phyloP scores from a whole-genome alignment of 176 grass and related monocot species.

The Rhynchospora pubera region DNA sequence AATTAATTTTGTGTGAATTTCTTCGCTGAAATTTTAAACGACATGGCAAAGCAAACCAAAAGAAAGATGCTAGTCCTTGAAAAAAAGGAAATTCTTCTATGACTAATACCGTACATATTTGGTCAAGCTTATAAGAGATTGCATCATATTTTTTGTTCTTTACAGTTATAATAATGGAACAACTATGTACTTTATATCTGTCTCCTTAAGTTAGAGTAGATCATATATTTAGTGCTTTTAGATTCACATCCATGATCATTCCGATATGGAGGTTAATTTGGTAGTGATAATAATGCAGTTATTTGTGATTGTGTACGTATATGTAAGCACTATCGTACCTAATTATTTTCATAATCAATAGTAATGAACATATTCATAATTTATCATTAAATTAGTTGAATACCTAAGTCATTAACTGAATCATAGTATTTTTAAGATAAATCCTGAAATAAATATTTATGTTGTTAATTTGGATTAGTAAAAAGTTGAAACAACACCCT shows the following conservation, averaged over 20 bases:
- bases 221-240: neutral
- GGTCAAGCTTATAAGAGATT: neutral
- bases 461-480: too few species aligned
- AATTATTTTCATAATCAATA: too few species aligned
- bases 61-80: neutral
- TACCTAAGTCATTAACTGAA: too few species aligned
- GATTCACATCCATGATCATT: neutral
- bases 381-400: too few species aligned
- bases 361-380: too few species aligned
- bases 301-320: neutral
- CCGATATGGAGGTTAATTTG: neutral
- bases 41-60: neutral
- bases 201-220: neutral
- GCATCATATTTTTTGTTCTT: neutral
- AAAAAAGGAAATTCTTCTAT: too few species aligned
- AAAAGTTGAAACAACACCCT: too few species aligned
- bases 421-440: too few species aligned
- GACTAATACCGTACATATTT: neutral
- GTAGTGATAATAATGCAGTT: neutral
- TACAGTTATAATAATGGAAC: neutral
- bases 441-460: too few species aligned
- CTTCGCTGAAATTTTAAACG: neutral
- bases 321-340: too few species aligned
- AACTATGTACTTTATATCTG: neutral
- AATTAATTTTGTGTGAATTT: neutral